phyloP scores from a whole-genome alignment of 495 filamentous ascomycete genomes.

The Talaromyces ruber region DNA sequence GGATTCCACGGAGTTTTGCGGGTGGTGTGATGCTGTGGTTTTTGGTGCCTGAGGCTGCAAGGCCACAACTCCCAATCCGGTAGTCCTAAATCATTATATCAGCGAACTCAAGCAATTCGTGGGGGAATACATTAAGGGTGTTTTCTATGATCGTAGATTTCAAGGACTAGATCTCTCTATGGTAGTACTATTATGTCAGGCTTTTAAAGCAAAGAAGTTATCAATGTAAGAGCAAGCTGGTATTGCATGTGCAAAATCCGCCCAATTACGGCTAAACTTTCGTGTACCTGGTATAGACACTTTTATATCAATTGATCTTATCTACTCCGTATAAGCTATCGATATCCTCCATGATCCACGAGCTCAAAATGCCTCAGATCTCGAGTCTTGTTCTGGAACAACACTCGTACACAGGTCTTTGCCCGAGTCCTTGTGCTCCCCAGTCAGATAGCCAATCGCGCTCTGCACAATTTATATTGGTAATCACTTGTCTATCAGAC shows the following conservation, averaged over 20 bases:
- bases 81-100: background rate
- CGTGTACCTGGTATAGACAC: background rate
- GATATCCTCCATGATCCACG: background rate
- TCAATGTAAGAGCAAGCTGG: background rate
- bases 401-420: background rate
- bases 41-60: slow-evolving; percentile 18
- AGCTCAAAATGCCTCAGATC: background rate
- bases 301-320: background rate
- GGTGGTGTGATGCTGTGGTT: slow-evolving; percentile 32
- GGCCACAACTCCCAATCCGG: slow-evolving; percentile 1
- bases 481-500: background rate
- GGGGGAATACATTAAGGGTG: too few relatives aligned
- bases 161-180: too few relatives aligned
- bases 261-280: background rate
- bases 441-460: background rate
- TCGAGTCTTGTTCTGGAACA: background rate
- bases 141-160: too few relatives aligned
- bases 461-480: background rate
- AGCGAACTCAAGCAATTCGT: too few relatives aligned
- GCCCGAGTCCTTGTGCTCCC: background rate
- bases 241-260: background rate
- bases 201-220: too few relatives aligned
- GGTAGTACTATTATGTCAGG: too few relatives aligned
- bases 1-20: slow-evolving; percentile 28
- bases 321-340: background rate